Evolutionary conservation across 1,284 basidiomycete genomes (phyloP), one percentile per base, ranked within the genome.

Genomic region (Lignosus rhinocerotis): DNA sequence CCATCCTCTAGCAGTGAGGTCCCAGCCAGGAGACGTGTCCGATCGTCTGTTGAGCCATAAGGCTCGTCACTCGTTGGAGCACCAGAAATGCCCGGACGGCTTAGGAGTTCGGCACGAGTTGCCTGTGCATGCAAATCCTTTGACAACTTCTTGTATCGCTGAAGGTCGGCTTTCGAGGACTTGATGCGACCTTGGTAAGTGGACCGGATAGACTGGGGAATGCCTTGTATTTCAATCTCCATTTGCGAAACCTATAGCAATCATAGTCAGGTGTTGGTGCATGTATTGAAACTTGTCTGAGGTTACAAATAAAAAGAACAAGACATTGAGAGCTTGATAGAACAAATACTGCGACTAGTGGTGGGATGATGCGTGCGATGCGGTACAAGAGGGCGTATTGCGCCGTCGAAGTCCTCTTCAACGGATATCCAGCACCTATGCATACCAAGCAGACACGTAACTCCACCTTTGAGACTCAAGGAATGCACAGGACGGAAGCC

Each of bases 161-260:
- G 77, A 7, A 98, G 79, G 53, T 88, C 87, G 2, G 81, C 72
- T 72, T 94, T 94, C 61, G 90, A 85, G 10, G 83, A 76, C 55
- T 84, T 80, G 50, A 96, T 83, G 61, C 93, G 87, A 25, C 81
- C 71, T 56, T 89, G 86, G 73, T 94, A 94, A 58, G 86, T 83
- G 0, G 85, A 75, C 49, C 88, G 85, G 65, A 95, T 80, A 33
- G 90, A 90, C 68, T 92, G 88, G 0, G 96, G 95, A 72, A 98
- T 96, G 11, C 92, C 91, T 70, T 96, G 94, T n/a, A 97, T 89
- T 77, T 99, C 97, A 61, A 99, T 92, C 75, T 98, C 96, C 96
- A 99, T 98, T 84, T 99, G 97, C 36, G 93, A 94, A 64, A 97
- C 84, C 94, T 96, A 66, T 17, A 19, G 31, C 39, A 48, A 14